Evolutionary conservation across 1,284 basidiomycete genomes (phyloP).

Genomic region (Rhodotorula sp.): DNA sequence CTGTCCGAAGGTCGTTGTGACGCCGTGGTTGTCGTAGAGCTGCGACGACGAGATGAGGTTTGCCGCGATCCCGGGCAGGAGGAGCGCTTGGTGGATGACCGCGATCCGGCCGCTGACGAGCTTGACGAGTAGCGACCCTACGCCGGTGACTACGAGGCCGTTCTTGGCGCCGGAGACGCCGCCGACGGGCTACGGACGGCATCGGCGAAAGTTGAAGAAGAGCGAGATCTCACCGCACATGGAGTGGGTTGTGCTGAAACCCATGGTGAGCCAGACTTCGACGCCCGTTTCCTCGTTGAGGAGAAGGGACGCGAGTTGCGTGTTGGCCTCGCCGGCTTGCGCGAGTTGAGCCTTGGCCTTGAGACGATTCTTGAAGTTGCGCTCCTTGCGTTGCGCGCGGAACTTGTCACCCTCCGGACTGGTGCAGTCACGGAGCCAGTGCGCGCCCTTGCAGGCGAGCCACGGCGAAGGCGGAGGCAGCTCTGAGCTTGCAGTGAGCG

Average conservation of each 20-base stretch:
- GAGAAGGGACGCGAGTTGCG: background rate
- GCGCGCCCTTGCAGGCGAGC: too few species aligned
- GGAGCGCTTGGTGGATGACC: background rate
- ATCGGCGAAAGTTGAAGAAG: too few species aligned
- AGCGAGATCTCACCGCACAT: background rate
- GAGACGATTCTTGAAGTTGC: too few species aligned
- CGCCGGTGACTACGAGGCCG: too few species aligned
- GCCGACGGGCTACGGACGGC: too few species aligned
- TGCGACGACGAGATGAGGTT: background rate
- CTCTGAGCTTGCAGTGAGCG: too few species aligned
- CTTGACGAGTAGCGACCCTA: too few species aligned
- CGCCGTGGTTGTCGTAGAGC: background rate
- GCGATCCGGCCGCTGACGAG: background rate
- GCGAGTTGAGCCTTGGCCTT: background rate
- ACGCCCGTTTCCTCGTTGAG: background rate
- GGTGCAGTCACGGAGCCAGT: too few species aligned
- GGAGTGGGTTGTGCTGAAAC: background rate
- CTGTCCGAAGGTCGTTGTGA: background rate
- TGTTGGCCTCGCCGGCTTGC: too few species aligned
- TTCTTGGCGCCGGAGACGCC: too few species aligned
- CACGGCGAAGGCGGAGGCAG: too few species aligned
- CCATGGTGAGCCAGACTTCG: background rate
- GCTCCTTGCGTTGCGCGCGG: too few species aligned
- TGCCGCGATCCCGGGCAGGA: background rate
- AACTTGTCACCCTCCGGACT: background rate